Evolutionary conservation across 2,329 filamentous ascomycete genomes (phyloP), one percentile per base, ranked within the genome.

Genomic region (Xylariales sp.): DNA sequence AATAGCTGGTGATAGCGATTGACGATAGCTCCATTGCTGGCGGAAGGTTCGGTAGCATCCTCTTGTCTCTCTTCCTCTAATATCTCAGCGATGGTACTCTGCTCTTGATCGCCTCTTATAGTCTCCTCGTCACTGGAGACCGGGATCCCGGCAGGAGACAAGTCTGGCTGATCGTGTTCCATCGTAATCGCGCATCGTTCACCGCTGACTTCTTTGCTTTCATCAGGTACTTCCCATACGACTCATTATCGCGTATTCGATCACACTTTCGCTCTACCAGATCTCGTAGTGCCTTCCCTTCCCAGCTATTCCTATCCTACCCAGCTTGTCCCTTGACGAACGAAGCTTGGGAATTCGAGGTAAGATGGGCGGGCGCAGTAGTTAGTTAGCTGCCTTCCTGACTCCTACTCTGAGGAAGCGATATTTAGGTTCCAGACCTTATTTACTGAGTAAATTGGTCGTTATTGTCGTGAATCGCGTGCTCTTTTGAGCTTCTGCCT

Each of bases 1-100:
- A 73, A 52, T 7, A 74, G 61, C 45, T 71, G 63, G 28, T 64
- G 68, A 51, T 73, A 73, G 41, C 65, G 65, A 47, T 64, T 66
- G 28, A 61, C 57, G 22, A 68, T 53, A 24, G 61, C 53, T 16
- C 64, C 65, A 43, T 63, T 65, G 47, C 33, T 51, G 24, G 47
- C 21, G 31, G 51, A 28, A 44, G 52, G 24, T 44, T 53, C 24
- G 42, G 51, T 48, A 6, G 40, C 48, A 24, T 59, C 40, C 7
- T 58, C 50, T 11, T 54, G 51, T 16, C 48, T 36, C 25, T 70
- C 66, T 36, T 64, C 61, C 38, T 65, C 60, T 4, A 61, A 40
- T 15, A 60, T 49, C 16, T 62, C 59, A 28, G 56, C 57, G 40
- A 69, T 58, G 44, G 60, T 53, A 14, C 59, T 60, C 37, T 65